Evolutionary conservation across 2,329 filamentous ascomycete genomes (phyloP).

Genomic region (Beauveria sp.): DNA sequence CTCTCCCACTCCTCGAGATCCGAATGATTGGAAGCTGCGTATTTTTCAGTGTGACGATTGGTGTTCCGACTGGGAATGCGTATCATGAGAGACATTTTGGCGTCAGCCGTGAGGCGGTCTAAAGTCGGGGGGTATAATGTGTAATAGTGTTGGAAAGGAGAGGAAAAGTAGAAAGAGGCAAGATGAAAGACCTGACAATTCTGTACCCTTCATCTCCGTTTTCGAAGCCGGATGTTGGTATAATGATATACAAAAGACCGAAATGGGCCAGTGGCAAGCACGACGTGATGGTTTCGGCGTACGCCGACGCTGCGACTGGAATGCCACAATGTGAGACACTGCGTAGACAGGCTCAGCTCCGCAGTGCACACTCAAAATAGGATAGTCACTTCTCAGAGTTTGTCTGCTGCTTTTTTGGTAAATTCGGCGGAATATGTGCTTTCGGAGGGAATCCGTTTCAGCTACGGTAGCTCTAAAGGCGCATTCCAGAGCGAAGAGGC

Average conservation of each 20-base stretch:
- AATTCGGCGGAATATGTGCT: not conserved
- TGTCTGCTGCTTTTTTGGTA: not conserved
- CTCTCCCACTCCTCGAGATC: not conserved
- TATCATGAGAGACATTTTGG: conserved; percentile 9
- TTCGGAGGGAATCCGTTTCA: not conserved
- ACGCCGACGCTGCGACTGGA: not conserved
- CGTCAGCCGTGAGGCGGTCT: not conserved
- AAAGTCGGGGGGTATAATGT: not conserved
- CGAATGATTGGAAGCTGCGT: not conserved
- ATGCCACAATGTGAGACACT: conserved; percentile 1
- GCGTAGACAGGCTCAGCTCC: not conserved
- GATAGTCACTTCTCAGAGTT: not conserved
- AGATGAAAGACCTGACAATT: too few species aligned
- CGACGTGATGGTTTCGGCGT: not conserved
- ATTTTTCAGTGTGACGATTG: not conserved
- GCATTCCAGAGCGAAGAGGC: not conserved
- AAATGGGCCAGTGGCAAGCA: not conserved
- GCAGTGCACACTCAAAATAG: not conserved
- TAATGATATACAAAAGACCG: not conserved
- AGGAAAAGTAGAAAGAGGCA: not conserved
- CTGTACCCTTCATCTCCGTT: too few species aligned
- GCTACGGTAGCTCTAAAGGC: not conserved
- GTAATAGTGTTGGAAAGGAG: not conserved
- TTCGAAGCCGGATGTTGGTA: not conserved
- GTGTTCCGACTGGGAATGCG: not conserved